Evolutionary conservation across 2,329 filamentous ascomycete genomes (phyloP), one percentile per base, ranked within the genome.

Genomic region (Colletotrichum horii): DNA sequence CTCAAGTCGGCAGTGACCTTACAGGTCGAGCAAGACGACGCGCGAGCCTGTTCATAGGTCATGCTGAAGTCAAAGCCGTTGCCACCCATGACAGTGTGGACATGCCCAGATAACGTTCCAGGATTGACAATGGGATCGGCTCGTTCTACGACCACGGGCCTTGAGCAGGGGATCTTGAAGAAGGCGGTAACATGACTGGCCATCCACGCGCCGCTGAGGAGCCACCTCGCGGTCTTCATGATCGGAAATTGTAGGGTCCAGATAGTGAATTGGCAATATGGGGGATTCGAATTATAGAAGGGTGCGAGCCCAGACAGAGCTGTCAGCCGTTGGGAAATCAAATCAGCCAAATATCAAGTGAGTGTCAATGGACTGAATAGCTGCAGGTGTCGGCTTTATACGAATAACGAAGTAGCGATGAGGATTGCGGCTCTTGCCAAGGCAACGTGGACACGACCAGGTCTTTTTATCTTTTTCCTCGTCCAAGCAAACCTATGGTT

Each of bases 11-110:
- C 85, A 32, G 87, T 86, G 71, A 93, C 91, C 38, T 88, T 87
- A 82, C 93, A 94, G 6, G 93, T 92, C 3, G 93, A 93, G 82
- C 93, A 94, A 14, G 88, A 88, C 3, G 91, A 89, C 28, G 82
- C 81, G 71, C 86, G 84, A n/a, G 90, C 89, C 43, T 87, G 84
- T 11, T 86, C 84, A 79, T 89, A 92, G 70, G 84, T 85, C 86
- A 91, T 89, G 32, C 82, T 84, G 75, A 90, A 87, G 55, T 87
- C 86, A 80, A 94, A 94, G 9, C 87, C 91, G 77, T 90, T 91
- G 24, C 91, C 92, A 16, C 92, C 92, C 81, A 91, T 89, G 75
- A 94, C 87, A 14, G 89, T 91, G 80, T 94, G 92, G 4, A 91
- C 86, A 81, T 94, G 92, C 9, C 82, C 80, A 6, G 91, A 88